Conservation (phyloP, 148 eudicot species). For the Rhododendron griersonianum region DNA sequence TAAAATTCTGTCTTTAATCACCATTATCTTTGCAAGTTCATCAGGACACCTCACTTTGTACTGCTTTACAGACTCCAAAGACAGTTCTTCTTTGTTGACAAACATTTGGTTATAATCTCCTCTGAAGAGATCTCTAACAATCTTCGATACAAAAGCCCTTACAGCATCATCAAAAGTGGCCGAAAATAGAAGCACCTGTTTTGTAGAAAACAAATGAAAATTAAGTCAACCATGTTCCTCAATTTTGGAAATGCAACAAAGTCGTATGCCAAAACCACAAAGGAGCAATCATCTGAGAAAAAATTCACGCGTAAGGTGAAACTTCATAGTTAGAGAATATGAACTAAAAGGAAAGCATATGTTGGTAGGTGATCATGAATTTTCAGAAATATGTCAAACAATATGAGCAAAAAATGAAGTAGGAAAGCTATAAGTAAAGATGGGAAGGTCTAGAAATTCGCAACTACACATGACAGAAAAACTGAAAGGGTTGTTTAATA, state of each 20-base stretch:
- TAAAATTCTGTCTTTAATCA: constrained; percentile 65
- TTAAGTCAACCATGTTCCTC: neutral
- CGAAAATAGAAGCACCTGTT: constrained; percentile 41
- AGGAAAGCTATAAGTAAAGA: neutral
- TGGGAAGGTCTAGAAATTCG: neutral
- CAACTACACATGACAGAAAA: neutral
- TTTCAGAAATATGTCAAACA: neutral
- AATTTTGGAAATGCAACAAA: neutral
- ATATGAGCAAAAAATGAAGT: neutral
- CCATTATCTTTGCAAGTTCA: constrained; percentile 64
- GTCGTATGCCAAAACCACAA: neutral
- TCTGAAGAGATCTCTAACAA: constrained; percentile 43
- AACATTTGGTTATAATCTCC: constrained; percentile 67
- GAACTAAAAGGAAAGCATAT: neutral
- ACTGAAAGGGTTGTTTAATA: neutral
- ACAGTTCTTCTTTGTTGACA: constrained; percentile 82
- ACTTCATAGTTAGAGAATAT: neutral
- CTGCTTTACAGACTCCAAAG: constrained; percentile 80
- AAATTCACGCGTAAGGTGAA: neutral
- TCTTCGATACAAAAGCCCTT: constrained; percentile 8
- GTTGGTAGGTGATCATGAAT: neutral
- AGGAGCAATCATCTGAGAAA: neutral
- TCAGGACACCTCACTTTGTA: constrained; percentile 78
- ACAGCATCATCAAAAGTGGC: constrained; percentile 1
- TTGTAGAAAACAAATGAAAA: neutral